Conservation (phyloP, 495 filamentous ascomycete species). For the Evernia prunastri region DNA sequence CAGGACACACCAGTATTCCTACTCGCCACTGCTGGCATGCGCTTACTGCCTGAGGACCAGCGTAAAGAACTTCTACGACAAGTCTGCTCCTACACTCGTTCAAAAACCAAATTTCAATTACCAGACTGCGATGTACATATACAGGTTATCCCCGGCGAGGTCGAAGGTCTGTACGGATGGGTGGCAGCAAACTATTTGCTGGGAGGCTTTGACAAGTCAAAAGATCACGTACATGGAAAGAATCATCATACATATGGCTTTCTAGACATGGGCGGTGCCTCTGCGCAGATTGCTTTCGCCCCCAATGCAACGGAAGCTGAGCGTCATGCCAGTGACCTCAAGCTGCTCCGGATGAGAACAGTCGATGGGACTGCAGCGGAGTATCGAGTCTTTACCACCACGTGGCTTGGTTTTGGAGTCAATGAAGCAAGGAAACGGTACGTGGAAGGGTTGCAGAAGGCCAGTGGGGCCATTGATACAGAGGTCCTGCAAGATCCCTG, state of each 20-base stretch:
- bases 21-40: slow-evolving; percentile 95
- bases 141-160: slow-evolving; percentile 94
- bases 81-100: slow-evolving; percentile 76
- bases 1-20: slow-evolving; percentile 87
- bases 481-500: slow-evolving; percentile 86
- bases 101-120: slow-evolving; percentile 73
- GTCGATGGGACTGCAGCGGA: slow-evolving; percentile 70
- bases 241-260: slow-evolving; percentile 96
- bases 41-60: slow-evolving; percentile 69
- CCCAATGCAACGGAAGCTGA: slow-evolving; percentile 86
- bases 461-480: slow-evolving; percentile 44
- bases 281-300: slow-evolving; percentile 94
- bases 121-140: slow-evolving; percentile 88
- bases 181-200: slow-evolving; percentile 95
- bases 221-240: slow-evolving; percentile 69
- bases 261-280: slow-evolving; percentile 96
- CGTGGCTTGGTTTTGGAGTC: slow-evolving; percentile 94
- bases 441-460: slow-evolving; percentile 59
- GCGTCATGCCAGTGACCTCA: slow-evolving; percentile 87
- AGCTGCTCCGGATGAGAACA: slow-evolving; percentile 73
- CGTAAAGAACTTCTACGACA: slow-evolving; percentile 64
- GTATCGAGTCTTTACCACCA: slow-evolving; percentile 86
- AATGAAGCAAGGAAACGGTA: slow-evolving; percentile 83
- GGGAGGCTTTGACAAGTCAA: slow-evolving; percentile 82
- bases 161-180: slow-evolving; percentile 98